These are phyloP conservation scores for Coemansia sp. DNA, from an alignment of 192 early-diverging fungal species.

Conservation along the genomic window DNA sequence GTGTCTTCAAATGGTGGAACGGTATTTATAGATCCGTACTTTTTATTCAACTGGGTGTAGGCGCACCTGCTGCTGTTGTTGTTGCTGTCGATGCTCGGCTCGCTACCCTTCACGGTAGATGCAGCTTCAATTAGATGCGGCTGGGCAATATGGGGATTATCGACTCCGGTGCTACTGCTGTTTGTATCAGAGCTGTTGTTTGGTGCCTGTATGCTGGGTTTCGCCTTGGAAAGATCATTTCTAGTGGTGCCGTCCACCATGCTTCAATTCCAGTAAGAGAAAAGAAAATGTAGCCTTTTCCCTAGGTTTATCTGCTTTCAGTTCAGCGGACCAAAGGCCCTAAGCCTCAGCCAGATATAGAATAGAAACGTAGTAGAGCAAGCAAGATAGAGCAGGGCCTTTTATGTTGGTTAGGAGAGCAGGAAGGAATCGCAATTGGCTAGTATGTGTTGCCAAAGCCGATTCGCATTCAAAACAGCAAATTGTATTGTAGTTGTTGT, in stretches of 20 bases:
- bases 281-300: background rate
- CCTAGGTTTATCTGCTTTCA: background rate
- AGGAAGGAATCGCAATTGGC: too few relatives aligned
- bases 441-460: too few relatives aligned
- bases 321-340: background rate
- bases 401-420: too few relatives aligned
- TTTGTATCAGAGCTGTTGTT: background rate
- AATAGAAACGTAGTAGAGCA: background rate
- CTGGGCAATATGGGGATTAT: background rate
- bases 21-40: constrained; percentile 37
- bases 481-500: too few relatives aligned
- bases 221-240: constrained; percentile 23
- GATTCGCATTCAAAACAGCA: too few relatives aligned
- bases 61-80: background rate
- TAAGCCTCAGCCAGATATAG: background rate
- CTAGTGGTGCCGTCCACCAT: constrained; percentile 19
- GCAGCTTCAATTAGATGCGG: background rate
- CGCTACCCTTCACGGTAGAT: background rate
- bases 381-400: background rate
- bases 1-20: constrained; percentile 28
- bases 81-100: background rate
- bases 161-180: background rate
- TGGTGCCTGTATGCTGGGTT: background rate
- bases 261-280: constrained; percentile 2
- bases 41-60: constrained; percentile 1